These are phyloP conservation scores for Neurospora tetrasperma DNA, from an alignment of 495 filamentous ascomycete genomes.

Conservation along the genomic window DNA sequence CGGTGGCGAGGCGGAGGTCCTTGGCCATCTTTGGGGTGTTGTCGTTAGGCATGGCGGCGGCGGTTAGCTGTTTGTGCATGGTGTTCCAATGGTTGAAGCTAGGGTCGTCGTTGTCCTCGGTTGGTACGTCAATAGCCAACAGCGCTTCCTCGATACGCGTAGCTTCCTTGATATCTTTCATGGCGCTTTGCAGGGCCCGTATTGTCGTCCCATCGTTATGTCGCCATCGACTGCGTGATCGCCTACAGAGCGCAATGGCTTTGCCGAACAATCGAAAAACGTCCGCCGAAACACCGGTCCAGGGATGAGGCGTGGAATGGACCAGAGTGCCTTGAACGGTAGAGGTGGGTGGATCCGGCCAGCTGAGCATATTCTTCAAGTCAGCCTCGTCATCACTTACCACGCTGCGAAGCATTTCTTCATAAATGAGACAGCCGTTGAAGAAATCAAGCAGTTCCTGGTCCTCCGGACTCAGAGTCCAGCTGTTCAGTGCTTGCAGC, in stretches of 20 bases:
- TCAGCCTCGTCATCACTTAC: conserved; percentile 26
- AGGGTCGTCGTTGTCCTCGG: background rate
- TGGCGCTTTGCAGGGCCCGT: conserved; percentile 18
- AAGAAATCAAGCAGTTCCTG: conserved; percentile 22
- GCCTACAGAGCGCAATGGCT: conserved; percentile 21
- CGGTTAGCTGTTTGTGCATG: background rate
- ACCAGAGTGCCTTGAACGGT: conserved; percentile 5
- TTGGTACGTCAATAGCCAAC: conserved; percentile 8
- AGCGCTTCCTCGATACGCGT: conserved; percentile 17
- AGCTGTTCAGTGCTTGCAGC: conserved; percentile 13
- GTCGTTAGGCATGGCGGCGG: background rate
- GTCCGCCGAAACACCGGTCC: conserved; percentile 21
- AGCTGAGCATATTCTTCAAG: conserved; percentile 24
- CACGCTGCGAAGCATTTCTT: conserved; percentile 27
- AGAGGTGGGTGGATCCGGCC: conserved; percentile 16
- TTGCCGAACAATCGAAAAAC: conserved; percentile 24
- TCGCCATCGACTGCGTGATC: conserved; percentile 24
- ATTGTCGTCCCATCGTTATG: conserved; percentile 21
- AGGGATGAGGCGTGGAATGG: conserved; percentile 12
- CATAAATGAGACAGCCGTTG: conserved; percentile 26
- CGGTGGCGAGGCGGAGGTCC: conserved; percentile 14
- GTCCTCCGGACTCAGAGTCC: conserved; percentile 8
- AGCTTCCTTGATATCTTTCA: conserved; percentile 23
- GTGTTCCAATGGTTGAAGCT: background rate
- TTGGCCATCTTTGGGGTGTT: background rate